phyloP scores from a whole-genome alignment of 1,284 basidiomycete species.

The Ustilago trichophora region DNA sequence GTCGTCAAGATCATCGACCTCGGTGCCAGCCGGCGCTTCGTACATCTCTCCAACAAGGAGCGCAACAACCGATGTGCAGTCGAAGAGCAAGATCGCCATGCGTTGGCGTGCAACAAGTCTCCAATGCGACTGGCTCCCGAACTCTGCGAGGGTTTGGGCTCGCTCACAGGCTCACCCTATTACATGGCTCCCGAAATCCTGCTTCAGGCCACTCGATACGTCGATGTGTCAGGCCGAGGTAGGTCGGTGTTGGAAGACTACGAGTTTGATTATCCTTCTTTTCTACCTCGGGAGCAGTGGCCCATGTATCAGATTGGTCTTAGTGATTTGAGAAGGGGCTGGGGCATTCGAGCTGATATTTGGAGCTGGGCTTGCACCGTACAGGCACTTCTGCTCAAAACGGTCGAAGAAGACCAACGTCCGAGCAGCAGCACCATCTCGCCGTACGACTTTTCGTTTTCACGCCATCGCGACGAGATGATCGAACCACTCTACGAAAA shows the following conservation, averaged over 20 bases:
- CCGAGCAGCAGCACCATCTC: constrained; percentile 49
- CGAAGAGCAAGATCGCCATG: constrained; percentile 45
- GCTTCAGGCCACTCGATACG: constrained; percentile 53
- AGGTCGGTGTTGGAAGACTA: constrained; percentile 54
- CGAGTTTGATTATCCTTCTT: constrained; percentile 28
- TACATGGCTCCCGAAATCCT: constrained; percentile 60
- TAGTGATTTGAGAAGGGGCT: constrained; percentile 50
- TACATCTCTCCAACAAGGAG: constrained; percentile 44
- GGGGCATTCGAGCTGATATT: constrained; percentile 57
- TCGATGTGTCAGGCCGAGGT: constrained; percentile 30
- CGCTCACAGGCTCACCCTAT: constrained; percentile 57
- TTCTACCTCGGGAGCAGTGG: constrained; percentile 26
- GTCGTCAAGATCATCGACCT: constrained; percentile 56
- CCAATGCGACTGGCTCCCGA: constrained; percentile 15
- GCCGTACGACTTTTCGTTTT: constrained; percentile 58
- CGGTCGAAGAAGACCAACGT: constrained; percentile 23
- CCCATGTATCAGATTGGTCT: constrained; percentile 36
- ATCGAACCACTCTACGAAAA: constrained; percentile 45
- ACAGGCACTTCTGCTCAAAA: constrained; percentile 45
- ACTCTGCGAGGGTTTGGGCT: constrained; percentile 53
- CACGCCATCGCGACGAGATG: constrained; percentile 43
- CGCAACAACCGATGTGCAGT: constrained; percentile 50
- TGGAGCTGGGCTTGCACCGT: constrained; percentile 62
- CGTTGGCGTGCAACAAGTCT: constrained; percentile 1
- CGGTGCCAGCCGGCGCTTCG: constrained; percentile 53